These are phyloP conservation scores for Pythium phragmiticola DNA, from an alignment of 352 stramenopile species.

Conservation along the genomic window DNA sequence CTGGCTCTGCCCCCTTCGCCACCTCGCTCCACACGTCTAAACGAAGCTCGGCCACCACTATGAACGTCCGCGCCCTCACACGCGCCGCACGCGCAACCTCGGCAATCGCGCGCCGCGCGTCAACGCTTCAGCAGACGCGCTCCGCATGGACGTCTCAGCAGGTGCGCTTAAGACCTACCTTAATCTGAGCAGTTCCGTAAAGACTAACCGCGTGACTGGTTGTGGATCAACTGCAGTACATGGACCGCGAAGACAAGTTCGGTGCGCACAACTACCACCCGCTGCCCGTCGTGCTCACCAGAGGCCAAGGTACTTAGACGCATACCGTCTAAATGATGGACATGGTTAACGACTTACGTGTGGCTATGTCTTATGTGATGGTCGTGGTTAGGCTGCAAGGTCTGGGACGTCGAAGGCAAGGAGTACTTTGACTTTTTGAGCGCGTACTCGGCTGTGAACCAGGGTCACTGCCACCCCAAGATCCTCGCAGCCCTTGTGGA, in stretches of 20 bases:
- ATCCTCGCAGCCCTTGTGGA: conserved; percentile 94
- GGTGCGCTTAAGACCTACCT: conserved; percentile 18
- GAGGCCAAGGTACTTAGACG: conserved; percentile 54
- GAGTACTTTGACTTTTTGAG: conserved; percentile 99
- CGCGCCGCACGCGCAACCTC: background rate
- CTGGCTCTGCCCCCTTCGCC: background rate
- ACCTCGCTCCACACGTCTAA: background rate
- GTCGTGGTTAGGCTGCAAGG: conserved; percentile 78
- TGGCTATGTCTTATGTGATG: background rate
- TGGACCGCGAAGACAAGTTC: conserved; percentile 89
- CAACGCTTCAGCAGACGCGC: conserved; percentile 21
- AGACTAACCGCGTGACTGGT: conserved; percentile 1
- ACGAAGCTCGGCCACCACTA: background rate
- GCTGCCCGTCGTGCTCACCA: conserved; percentile 94
- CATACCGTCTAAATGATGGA: background rate
- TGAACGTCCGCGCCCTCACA: conserved; percentile 13
- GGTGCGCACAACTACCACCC: conserved; percentile 99
- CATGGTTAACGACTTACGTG: background rate
- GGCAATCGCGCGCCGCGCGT: conserved; percentile 13
- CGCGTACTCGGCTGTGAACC: conserved; percentile 85
- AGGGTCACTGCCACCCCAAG: conserved; percentile 97
- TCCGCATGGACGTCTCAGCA: conserved; percentile 29
- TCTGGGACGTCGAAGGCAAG: conserved; percentile 96
- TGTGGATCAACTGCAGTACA: conserved; percentile 41
- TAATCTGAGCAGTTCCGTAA: background rate